phyloP scores from a whole-genome alignment of 1,284 basidiomycete species.

The Porodaedalea pini region DNA sequence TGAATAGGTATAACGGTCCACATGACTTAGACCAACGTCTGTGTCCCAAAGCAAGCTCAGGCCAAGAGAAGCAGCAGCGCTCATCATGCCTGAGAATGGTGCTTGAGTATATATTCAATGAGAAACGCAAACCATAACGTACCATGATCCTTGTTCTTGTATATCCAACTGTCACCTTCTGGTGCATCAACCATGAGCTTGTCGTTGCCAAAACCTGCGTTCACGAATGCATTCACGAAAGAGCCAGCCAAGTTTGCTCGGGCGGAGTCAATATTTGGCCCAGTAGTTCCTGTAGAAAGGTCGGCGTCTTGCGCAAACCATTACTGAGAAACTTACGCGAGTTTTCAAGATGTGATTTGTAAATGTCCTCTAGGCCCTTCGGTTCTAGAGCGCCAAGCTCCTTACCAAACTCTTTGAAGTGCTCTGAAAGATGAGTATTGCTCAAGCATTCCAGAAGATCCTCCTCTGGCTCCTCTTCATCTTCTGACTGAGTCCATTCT shows the following conservation, averaged over 20 bases:
- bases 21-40: conserved; percentile 88
- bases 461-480: conserved; percentile 69
- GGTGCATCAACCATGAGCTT: conserved; percentile 96
- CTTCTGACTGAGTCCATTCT: conserved; percentile 76
- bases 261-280: conserved; percentile 86
- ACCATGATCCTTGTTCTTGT: conserved; percentile 99
- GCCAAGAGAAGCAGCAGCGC: conserved; percentile 92
- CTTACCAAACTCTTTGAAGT: conserved; percentile 92
- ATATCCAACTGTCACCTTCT: conserved; percentile 97
- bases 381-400: conserved; percentile 91
- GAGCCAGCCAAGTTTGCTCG: conserved; percentile 93
- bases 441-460: conserved; percentile 84
- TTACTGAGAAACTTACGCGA: conserved; percentile 50
- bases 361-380: conserved; percentile 93
- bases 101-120: background rate
- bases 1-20: conserved; percentile 98
- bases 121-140: conserved; percentile 23
- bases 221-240: conserved; percentile 99
- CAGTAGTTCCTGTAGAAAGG: conserved; percentile 46
- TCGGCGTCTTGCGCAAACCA: background rate
- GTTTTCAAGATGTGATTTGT: conserved; percentile 95
- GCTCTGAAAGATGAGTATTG: conserved; percentile 78
- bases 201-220: conserved; percentile 98
- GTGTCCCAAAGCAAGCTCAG: conserved; percentile 96
- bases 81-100: conserved; percentile 77